A percentile compares a stretch with the other conserved stretches of the same genome.
These are phyloP conservation scores for Sphaceloma murrayae DNA, from an alignment of 2,329 filamentous ascomycete species.

Conservation along the genomic window DNA sequence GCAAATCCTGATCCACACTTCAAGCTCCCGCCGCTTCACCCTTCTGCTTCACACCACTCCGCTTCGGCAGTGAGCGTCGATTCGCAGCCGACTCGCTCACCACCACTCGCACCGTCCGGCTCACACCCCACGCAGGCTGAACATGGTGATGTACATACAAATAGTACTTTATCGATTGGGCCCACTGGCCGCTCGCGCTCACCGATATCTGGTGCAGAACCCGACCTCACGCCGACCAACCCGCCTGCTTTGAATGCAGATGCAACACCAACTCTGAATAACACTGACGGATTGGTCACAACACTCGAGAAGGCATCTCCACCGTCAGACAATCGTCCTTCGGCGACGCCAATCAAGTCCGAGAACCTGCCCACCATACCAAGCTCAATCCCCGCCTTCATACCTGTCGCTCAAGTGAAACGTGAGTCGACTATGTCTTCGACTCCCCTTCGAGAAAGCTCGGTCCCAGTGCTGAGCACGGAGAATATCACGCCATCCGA, in stretches of 20 bases:
- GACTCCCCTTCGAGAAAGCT: slow-evolving; percentile 32
- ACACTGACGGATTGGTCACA: no score
- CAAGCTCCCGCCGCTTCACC: slow-evolving; percentile 36
- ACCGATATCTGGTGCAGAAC: no score
- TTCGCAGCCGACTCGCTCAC: not conserved
- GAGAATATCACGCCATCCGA: slow-evolving; percentile 27
- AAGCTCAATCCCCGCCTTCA: slow-evolving; percentile 23
- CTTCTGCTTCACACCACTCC: slow-evolving; percentile 19
- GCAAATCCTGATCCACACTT: slow-evolving; percentile 27
- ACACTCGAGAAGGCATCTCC: not conserved
- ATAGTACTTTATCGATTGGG: no score
- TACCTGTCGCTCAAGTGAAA: slow-evolving; percentile 37
- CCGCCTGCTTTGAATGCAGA: not conserved
- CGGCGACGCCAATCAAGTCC: slow-evolving; percentile 21
- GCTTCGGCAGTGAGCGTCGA: not conserved
- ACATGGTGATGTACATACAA: no score
- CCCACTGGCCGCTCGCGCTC: no score
- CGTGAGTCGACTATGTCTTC: slow-evolving; percentile 36
- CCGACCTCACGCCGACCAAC: no score
- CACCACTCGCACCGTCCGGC: not conserved
- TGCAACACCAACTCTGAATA: no score
- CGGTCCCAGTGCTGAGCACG: slow-evolving; percentile 32
- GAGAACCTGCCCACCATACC: slow-evolving; percentile 22
- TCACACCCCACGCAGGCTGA: no score
- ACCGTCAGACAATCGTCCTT: not conserved